phyloP scores from a whole-genome alignment of 352 stramenopile species.

The Aphanomyces invadans region DNA sequence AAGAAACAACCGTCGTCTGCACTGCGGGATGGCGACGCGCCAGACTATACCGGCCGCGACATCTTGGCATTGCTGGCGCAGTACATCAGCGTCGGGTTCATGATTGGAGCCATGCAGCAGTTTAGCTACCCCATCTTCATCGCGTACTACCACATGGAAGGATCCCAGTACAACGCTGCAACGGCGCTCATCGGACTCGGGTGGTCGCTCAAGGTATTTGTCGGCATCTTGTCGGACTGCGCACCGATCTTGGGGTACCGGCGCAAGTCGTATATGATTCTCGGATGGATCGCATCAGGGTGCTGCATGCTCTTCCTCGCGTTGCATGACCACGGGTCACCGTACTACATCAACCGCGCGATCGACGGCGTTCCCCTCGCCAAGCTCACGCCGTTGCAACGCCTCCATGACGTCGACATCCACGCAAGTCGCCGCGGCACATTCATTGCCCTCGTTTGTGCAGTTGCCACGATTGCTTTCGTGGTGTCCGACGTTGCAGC shows the following conservation, averaged over 20 bases:
- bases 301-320: constrained; percentile 28
- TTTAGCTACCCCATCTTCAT: constrained; percentile 46
- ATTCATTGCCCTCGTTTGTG: constrained; percentile 44
- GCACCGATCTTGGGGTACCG: constrained; percentile 43
- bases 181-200: constrained; percentile 36
- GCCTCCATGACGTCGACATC: constrained; percentile 31
- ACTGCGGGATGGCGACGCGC: constrained; percentile 37
- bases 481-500: constrained; percentile 28
- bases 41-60: constrained; percentile 33
- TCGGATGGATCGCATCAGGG: constrained; percentile 32
- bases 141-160: constrained; percentile 48
- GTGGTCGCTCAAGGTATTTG: constrained; percentile 55
- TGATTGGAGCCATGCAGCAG: constrained; percentile 37
- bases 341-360: constrained; percentile 29
- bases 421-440: constrained; percentile 31
- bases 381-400: constrained; percentile 23
- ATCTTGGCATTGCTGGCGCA: constrained; percentile 38
- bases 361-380: not conserved
- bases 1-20: constrained; percentile 25
- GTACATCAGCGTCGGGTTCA: constrained; percentile 43
- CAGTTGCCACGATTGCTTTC: constrained; percentile 35
- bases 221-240: constrained; percentile 45
- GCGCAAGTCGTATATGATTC: constrained; percentile 46
- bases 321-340: constrained; percentile 39
- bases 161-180: constrained; percentile 36